Evolutionary conservation across 306 rosid species (phyloP).

Genomic region (Rosa rugosa): DNA sequence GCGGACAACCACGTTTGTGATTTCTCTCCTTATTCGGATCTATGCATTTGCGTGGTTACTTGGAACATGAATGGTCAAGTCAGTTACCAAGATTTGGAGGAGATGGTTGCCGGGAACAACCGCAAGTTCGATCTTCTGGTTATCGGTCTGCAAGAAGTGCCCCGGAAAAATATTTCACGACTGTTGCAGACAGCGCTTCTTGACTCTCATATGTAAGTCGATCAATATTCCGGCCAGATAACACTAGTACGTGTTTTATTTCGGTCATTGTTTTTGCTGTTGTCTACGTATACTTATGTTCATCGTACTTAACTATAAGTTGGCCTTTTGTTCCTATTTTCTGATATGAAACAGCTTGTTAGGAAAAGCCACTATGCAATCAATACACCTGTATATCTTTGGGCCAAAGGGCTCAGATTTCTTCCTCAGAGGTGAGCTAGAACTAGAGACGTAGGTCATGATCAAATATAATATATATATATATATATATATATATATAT

Average conservation of each 20-base stretch:
- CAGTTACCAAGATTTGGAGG: constrained; percentile 50
- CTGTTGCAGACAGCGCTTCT: constrained; percentile 38
- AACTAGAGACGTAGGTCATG: not conserved
- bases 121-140: constrained; percentile 62
- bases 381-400: constrained; percentile 72
- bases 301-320: not conserved
- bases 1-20: constrained; percentile 33
- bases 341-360: constrained; percentile 39
- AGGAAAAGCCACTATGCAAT: constrained; percentile 68
- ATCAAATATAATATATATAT: not conserved
- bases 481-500: too few species aligned
- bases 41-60: constrained; percentile 55
- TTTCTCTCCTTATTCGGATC: constrained; percentile 43
- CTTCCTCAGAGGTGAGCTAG: constrained; percentile 45
- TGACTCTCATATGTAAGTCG: constrained; percentile 51
- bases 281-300: too few species aligned
- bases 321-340: not conserved
- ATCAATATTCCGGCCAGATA: not conserved
- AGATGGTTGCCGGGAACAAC: constrained; percentile 40
- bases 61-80: constrained; percentile 90
- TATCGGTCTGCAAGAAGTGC: constrained; percentile 79
- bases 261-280: not conserved
- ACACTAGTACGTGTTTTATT: not conserved
- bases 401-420: constrained; percentile 53
- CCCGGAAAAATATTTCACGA: constrained; percentile 40